Evolutionary conservation across 2,329 filamentous ascomycete genomes (phyloP).

Genomic region (Exophiala sp.): DNA sequence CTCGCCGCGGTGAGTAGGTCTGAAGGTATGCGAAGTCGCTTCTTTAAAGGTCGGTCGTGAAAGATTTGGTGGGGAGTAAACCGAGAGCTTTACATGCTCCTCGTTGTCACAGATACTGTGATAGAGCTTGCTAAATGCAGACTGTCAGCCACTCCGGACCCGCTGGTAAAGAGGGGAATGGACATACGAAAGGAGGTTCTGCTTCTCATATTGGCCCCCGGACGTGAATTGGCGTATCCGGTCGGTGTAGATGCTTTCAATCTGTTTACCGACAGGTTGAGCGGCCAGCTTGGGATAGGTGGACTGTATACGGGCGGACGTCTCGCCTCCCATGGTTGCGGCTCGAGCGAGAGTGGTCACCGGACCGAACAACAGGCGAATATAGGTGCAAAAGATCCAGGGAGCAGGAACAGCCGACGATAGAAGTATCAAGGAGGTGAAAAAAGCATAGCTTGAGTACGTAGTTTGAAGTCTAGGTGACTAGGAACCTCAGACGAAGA

Average conservation of each 20-base stretch:
- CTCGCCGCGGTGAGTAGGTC: slow-evolving; percentile 65
- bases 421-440: neutral
- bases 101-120: slow-evolving; percentile 62
- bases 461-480: neutral
- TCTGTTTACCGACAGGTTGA: slow-evolving; percentile 65
- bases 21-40: slow-evolving; percentile 69
- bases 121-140: slow-evolving; percentile 57
- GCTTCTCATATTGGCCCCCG: slow-evolving; percentile 72
- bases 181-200: slow-evolving; percentile 65
- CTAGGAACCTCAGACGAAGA: neutral
- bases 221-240: slow-evolving; percentile 74
- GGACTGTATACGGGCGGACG: slow-evolving; percentile 32
- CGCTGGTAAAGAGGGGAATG: neutral
- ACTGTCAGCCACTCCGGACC: slow-evolving; percentile 3
- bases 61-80: slow-evolving; percentile 75
- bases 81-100: slow-evolving; percentile 74
- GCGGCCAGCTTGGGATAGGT: slow-evolving; percentile 48
- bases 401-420: neutral
- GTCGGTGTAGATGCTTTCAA: slow-evolving; percentile 76
- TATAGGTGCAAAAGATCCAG: neutral
- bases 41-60: slow-evolving; percentile 81
- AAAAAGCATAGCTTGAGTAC: neutral
- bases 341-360: neutral
- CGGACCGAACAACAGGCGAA: neutral
- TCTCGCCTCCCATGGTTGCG: slow-evolving; percentile 36